Percentiles rank a stretch among this genome's conserved stretches.
These are phyloP conservation scores for Sugiyamaella grinbergsii DNA, from an alignment of 1,139 yeast genomes.

Conservation along the genomic window DNA sequence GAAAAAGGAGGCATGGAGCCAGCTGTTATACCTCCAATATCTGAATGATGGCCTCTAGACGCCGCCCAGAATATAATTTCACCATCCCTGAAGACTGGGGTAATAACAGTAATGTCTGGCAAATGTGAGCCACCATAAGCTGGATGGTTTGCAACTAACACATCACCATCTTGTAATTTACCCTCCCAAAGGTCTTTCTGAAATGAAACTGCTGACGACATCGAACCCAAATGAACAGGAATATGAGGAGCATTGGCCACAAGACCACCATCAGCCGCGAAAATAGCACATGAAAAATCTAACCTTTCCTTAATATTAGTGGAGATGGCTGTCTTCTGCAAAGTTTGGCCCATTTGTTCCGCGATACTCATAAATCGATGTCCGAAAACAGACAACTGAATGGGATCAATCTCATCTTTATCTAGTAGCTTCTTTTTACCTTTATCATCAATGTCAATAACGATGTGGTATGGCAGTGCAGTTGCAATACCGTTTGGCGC, in stretches of 20 bases:
- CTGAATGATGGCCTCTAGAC: conserved; percentile 68
- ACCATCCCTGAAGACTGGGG: conserved; percentile 71
- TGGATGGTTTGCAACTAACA: conserved; percentile 76
- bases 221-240: conserved; percentile 84
- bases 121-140: conserved; percentile 80
- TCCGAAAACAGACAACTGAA: conserved; percentile 74
- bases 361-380: conserved; percentile 88
- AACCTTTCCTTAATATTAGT: conserved; percentile 84
- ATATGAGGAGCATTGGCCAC: conserved; percentile 89
- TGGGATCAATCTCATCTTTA: conserved; percentile 55
- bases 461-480: conserved; percentile 61
- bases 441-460: conserved; percentile 43
- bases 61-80: conserved; percentile 58
- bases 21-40: conserved; percentile 66
- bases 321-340: conserved; percentile 77
- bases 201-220: conserved; percentile 78
- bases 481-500: conserved; percentile 72
- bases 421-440: conserved; percentile 10
- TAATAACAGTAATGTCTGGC: conserved; percentile 78
- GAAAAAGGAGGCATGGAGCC: conserved; percentile 70
- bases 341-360: conserved; percentile 83
- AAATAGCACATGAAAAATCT: conserved; percentile 83
- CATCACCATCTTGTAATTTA: conserved; percentile 65
- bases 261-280: conserved; percentile 71
- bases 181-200: conserved; percentile 69